Percentiles rank a stretch among this genome's conserved stretches.
phyloP scores from a whole-genome alignment of 2,329 filamentous ascomycete genomes.

The Metarhizium sp. region DNA sequence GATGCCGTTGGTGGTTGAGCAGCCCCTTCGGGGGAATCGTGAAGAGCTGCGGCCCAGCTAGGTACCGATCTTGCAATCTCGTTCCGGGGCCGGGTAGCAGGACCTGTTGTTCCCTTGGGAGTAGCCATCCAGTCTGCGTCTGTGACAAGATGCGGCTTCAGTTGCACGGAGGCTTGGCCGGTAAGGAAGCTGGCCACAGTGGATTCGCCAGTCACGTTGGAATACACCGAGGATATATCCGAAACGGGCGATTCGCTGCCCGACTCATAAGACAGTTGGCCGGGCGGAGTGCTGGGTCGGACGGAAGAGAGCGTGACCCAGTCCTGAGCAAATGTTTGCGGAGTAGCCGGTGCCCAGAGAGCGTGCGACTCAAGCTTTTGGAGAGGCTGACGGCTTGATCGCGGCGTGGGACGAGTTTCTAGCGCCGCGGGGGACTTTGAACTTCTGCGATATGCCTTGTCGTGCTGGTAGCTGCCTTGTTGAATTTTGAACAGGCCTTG shows the following conservation, averaged over 20 bases:
- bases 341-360: constrained; percentile 4
- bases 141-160: neutral
- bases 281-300: constrained; percentile 4
- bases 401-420: constrained; percentile 2
- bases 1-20: neutral
- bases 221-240: constrained; percentile 7
- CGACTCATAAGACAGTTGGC: constrained; percentile 5
- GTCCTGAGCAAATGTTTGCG: constrained; percentile 2
- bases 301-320: constrained; percentile 8
- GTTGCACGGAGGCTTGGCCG: neutral
- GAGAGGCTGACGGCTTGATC: neutral
- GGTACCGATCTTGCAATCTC: neutral
- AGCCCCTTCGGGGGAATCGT: neutral
- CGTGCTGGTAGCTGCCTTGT: neutral
- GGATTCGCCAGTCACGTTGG: constrained; percentile 7
- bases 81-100: neutral
- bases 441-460: neutral
- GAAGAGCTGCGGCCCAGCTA: neutral
- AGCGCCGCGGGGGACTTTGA: neutral
- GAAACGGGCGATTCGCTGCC: constrained; percentile 9
- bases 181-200: constrained; percentile 4
- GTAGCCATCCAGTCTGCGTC: neutral
- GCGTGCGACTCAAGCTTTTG: neutral
- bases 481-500: neutral
- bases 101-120: neutral